Percentiles rank a stretch among this genome's conserved stretches.
Evolutionary conservation across 2,329 filamentous ascomycete genomes (phyloP).

Genomic region (Xylaria sp.): DNA sequence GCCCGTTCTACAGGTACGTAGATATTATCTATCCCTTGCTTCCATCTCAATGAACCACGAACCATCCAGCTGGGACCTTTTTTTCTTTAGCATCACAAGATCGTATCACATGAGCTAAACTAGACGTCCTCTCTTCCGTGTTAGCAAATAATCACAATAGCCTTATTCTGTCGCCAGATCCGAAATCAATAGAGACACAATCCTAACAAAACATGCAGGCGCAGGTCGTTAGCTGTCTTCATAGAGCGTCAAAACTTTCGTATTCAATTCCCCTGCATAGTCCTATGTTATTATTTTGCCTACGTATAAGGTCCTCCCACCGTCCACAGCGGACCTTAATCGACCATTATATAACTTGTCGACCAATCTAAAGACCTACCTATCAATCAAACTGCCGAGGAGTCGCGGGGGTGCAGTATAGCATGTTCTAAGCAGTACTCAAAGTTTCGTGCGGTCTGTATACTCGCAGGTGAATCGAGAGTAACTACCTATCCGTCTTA

Average conservation of each 20-base stretch:
- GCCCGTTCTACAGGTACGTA: constrained; percentile 10
- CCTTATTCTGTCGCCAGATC: neutral
- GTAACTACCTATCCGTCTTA: neutral
- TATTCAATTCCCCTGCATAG: too few species aligned
- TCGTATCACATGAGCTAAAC: neutral
- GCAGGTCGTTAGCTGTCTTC: neutral
- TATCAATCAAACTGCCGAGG: neutral
- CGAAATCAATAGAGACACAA: neutral
- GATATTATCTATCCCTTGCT: neutral
- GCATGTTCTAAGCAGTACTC: neutral
- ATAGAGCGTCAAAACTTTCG: neutral
- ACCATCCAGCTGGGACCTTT: neutral
- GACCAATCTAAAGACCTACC: too few species aligned
- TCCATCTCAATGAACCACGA: neutral
- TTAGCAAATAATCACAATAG: neutral
- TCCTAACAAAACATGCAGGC: neutral
- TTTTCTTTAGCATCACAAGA: constrained; percentile 2
- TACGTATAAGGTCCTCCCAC: too few species aligned
- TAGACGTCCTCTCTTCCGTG: neutral
- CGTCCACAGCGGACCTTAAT: too few species aligned
- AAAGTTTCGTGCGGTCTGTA: neutral
- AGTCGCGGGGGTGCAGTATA: neutral
- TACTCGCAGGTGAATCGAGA: neutral
- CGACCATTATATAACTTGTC: too few species aligned
- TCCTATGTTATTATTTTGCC: neutral